These are phyloP conservation scores for Tinospora cordifolia DNA, from an alignment of 164 flowering plant genomes.

Conservation along the genomic window DNA sequence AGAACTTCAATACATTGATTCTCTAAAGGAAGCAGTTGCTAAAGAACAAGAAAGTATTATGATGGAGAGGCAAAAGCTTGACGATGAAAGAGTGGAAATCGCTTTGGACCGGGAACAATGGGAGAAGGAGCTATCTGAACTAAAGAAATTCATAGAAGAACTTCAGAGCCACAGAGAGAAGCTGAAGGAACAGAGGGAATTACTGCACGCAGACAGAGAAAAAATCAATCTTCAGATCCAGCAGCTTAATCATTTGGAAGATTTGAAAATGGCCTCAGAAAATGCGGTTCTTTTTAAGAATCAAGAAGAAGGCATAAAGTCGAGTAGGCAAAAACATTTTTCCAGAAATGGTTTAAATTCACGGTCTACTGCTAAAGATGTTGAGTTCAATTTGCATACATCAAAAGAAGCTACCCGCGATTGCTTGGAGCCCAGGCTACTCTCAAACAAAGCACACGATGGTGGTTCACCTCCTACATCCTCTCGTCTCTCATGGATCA, in stretches of 20 bases:
- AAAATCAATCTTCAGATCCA: conserved; percentile 53
- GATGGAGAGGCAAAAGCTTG: conserved; percentile 63
- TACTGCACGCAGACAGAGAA: conserved; percentile 68
- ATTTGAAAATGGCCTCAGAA: conserved; percentile 45
- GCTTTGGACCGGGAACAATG: conserved; percentile 63
- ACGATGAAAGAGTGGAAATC: conserved; percentile 59
- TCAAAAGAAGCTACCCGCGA: conserved; percentile 11
- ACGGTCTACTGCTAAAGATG: conserved; percentile 14
- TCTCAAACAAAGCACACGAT: conserved; percentile 20
- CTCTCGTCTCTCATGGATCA: conserved; percentile 66
- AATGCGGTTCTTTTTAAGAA: conserved; percentile 29
- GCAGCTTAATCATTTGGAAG: conserved; percentile 49
- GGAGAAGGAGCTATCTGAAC: conserved; percentile 67
- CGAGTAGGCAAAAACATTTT: conserved; percentile 19
- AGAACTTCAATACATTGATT: conserved; percentile 47
- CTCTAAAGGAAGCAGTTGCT: conserved; percentile 47
- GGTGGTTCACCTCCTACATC: conserved; percentile 30
- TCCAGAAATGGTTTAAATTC: conserved; percentile 24
- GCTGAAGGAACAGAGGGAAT: conserved; percentile 68
- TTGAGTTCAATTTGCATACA: conserved; percentile 12
- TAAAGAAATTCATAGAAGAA: conserved; percentile 66
- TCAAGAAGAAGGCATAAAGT: conserved; percentile 22
- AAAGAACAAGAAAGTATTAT: conserved; percentile 62
- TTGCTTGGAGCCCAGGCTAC: conserved; percentile 17
- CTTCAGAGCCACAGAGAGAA: conserved; percentile 72